Base-by-base conservation (phyloP, 2,329 filamentous ascomycete genomes). In the Mollisia scopiformis region DNA sequence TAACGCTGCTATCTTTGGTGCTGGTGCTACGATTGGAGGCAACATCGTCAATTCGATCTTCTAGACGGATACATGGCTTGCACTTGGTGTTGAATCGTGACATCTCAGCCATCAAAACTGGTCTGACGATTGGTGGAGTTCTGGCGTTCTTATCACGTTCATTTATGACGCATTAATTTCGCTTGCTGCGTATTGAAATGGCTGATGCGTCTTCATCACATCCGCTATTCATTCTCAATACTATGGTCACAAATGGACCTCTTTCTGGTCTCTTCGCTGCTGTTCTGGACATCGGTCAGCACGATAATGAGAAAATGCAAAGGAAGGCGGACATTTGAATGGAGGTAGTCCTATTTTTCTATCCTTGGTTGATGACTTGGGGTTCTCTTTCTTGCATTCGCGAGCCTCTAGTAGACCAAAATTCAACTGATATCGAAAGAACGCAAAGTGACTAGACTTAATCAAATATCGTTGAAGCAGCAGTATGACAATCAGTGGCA, bases 41-140 rank as follows among this genome's bases (percentile, higher is more conserved):
- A 95, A 96, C 73, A 87, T 97, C 73, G 92, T 97, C 68, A 95
- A 96, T 77, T 87, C 89, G 65, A 96, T 96, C 69, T 95, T 97
- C 76, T 96, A 87, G 58, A 27, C 56, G 46, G 46, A 28, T 30
- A 13, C 6, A 28, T 11, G 23, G 46, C 28, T 8, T 43, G n/a
- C n/a, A 21, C 23, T 21, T 10, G 3, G 10, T n/a, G 39, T 43
- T 21, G n/a, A 19, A 21, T 19, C n/a, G 23, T 43, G 39, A 43
- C 23, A n/a, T 21, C 39, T 21, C 39, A 21, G 39, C 39, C 39
- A 23, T 21, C 23, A 10, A 35, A 35, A 2, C 11, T 21, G 39
- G 39, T 43, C n/a, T 43, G 39, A 43, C 39, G 39, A 43, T 43
- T n/a, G 21, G 11, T 43, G 39, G 39, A 43, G 39, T 43, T 19